Conservation (phyloP, 805 yeast genomes). For the Metschnikowia drakensbergensis region DNA sequence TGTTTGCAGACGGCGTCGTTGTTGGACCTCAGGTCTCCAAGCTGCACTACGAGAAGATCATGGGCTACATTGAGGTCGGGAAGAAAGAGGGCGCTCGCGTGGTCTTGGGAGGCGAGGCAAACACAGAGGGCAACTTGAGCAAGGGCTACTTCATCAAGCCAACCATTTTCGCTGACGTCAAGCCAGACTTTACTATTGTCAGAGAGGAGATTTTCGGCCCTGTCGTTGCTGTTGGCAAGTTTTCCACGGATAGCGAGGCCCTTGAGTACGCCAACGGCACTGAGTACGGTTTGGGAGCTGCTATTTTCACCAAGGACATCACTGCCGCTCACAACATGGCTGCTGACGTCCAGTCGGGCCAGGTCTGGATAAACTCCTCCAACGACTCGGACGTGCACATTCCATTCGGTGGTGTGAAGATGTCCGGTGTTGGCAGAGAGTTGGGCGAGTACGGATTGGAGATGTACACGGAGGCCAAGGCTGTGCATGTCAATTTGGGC, state of each 20-base stretch:
- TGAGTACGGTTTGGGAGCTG: slow-evolving; percentile 77
- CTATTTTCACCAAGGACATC: slow-evolving; percentile 69
- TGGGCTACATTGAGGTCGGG: slow-evolving; percentile 40
- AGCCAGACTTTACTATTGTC: slow-evolving; percentile 59
- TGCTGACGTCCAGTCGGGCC: slow-evolving; percentile 58
- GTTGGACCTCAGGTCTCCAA: slow-evolving; percentile 64
- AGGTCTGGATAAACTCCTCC: slow-evolving; percentile 65
- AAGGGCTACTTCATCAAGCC: slow-evolving; percentile 72
- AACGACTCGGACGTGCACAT: slow-evolving; percentile 61
- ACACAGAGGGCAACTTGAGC: slow-evolving; percentile 34
- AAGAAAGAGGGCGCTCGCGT: slow-evolving; percentile 43
- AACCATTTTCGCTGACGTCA: slow-evolving; percentile 70
- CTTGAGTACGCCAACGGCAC: slow-evolving; percentile 66
- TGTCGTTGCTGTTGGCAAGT: slow-evolving; percentile 66
- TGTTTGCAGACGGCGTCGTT: slow-evolving; percentile 44
- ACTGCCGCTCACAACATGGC: slow-evolving; percentile 64
- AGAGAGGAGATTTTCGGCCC: slow-evolving; percentile 89
- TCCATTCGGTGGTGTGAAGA: slow-evolving; percentile 80
- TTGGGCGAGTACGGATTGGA: slow-evolving; percentile 70
- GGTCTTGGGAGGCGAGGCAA: slow-evolving; percentile 38
- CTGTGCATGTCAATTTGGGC: slow-evolving; percentile 68
- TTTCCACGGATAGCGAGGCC: slow-evolving; percentile 65
- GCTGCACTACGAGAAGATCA: slow-evolving; percentile 52
- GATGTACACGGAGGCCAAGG: slow-evolving; percentile 70
- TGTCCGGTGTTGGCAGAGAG: slow-evolving; percentile 80